Base-by-base conservation (phyloP, 2,329 filamentous ascomycete genomes). In the Fusarium sp. region DNA sequence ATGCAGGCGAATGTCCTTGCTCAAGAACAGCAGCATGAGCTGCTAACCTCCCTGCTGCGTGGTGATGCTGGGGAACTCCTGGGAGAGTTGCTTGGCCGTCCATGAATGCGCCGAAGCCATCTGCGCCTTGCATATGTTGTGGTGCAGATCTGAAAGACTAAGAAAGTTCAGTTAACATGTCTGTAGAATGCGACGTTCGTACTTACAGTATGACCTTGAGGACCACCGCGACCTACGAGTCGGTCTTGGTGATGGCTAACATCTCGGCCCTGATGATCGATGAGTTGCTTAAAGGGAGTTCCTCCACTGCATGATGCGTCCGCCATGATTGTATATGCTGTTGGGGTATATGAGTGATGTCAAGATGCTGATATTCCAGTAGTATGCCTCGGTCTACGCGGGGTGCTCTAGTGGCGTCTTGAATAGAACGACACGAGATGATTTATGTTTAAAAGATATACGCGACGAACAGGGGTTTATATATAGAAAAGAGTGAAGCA, bases 221-320 rank as follows among this genome's bases (percentile, higher is more conserved):
- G 59, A 32, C 73, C 74, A n/a, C 71, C 55, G 57, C 74, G 76
- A 62, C 78, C 74, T 54, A 79, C 69, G 20, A 81, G 71, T n/a
- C 80, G 77, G 65, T 83, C 81, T 66, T 83, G 81, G 18, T 82
- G 81, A 54, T 80, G 79, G 69, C 80, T 81, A 51, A 78, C 76
- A 71, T 83, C 81, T 46, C 79, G 78, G n/a, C 77, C 75, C 53
- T 83, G 81, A 41, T 83, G 81, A 11, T 83, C 80, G 22, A 81
- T 72, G 44, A 83, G 77, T 14, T 77, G 79, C 76, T 83, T 83
- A 58, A 83, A 83, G 37, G 82, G 81, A 51, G 80, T 80, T 4
- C 78, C 77, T 34, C 81, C 81, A 65, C 81, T 81, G 66, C 82
- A 83, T 12, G 81, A 81, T 58, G 77, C 77, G 55, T 83, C 81